Conservation (phyloP, 805 yeast genomes). For the Candida maris region DNA sequence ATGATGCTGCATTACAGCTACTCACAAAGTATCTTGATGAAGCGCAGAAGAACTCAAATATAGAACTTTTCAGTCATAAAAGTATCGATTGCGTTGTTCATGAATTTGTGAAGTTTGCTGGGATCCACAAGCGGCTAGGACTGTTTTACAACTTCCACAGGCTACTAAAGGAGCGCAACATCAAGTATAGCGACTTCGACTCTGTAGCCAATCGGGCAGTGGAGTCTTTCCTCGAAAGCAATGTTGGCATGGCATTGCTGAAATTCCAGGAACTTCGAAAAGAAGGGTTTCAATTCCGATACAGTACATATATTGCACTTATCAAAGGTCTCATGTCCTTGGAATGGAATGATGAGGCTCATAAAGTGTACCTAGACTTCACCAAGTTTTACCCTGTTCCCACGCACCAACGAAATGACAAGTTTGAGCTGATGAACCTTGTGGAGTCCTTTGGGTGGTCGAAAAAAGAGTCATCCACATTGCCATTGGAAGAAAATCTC, state of each 20-base stretch:
- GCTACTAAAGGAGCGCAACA: slow-evolving; percentile 4
- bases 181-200: slow-evolving; percentile 3
- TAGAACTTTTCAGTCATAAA: background rate
- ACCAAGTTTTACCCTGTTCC: slow-evolving; percentile 1
- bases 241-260: slow-evolving; percentile 5
- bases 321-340: slow-evolving; percentile 4
- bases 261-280: slow-evolving; percentile 4
- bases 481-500: background rate
- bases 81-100: background rate
- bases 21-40: background rate
- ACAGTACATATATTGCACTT: slow-evolving; percentile 2
- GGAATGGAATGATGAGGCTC: slow-evolving; percentile 10
- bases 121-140: background rate
- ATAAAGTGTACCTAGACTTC: slow-evolving; percentile 4
- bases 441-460: slow-evolving; percentile 6
- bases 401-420: background rate
- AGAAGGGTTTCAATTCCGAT: slow-evolving; percentile 1
- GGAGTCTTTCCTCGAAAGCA: background rate
- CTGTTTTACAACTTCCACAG: slow-evolving; percentile 3
- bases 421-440: slow-evolving; percentile 1
- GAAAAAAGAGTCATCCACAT: background rate
- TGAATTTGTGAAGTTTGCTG: slow-evolving; percentile 2
- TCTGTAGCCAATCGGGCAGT: slow-evolving; percentile 3
- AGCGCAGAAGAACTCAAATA: background rate
- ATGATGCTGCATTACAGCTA: background rate